Conservation (phyloP, 805 yeast genomes). For the Saccharomycopsis sp. region DNA sequence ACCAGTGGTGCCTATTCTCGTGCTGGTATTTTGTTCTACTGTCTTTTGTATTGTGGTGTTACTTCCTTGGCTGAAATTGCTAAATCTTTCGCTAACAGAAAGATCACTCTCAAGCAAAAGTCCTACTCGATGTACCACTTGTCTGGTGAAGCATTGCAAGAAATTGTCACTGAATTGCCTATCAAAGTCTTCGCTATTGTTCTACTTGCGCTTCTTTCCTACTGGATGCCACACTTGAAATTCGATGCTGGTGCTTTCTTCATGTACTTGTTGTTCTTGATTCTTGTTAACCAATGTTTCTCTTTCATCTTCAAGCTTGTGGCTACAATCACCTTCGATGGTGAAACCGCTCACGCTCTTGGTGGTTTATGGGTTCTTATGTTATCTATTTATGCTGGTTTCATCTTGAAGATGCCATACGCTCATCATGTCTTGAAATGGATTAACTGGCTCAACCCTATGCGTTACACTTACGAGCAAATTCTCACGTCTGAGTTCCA, state of each 20-base stretch:
- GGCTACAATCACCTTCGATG: slow-evolving; percentile 46
- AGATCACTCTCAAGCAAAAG: slow-evolving; percentile 58
- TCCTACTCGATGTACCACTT: slow-evolving; percentile 57
- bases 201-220: slow-evolving; percentile 40
- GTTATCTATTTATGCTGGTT: slow-evolving; percentile 52
- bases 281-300: slow-evolving; percentile 45
- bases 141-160: slow-evolving; percentile 57
- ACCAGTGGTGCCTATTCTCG: slow-evolving; percentile 55
- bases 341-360: slow-evolving; percentile 49
- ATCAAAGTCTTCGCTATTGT: slow-evolving; percentile 44
- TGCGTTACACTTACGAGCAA: slow-evolving; percentile 44
- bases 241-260: slow-evolving; percentile 51
- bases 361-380: slow-evolving; percentile 50
- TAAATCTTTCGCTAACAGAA: slow-evolving; percentile 51
- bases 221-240: slow-evolving; percentile 48
- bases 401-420: slow-evolving; percentile 35
- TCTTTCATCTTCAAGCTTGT: slow-evolving; percentile 46
- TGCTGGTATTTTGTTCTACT: slow-evolving; percentile 58
- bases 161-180: slow-evolving; percentile 51
- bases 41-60: slow-evolving; percentile 52
- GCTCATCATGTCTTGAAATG: slow-evolving; percentile 42
- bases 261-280: slow-evolving; percentile 39
- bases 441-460: slow-evolving; percentile 44
- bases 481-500: slow-evolving; percentile 53
- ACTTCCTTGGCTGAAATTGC: slow-evolving; percentile 58